A percentile compares a stretch with the other conserved stretches of the same genome.
phyloP scores from a whole-genome alignment of 306 rosid species.

The Fragaria vesca region DNA sequence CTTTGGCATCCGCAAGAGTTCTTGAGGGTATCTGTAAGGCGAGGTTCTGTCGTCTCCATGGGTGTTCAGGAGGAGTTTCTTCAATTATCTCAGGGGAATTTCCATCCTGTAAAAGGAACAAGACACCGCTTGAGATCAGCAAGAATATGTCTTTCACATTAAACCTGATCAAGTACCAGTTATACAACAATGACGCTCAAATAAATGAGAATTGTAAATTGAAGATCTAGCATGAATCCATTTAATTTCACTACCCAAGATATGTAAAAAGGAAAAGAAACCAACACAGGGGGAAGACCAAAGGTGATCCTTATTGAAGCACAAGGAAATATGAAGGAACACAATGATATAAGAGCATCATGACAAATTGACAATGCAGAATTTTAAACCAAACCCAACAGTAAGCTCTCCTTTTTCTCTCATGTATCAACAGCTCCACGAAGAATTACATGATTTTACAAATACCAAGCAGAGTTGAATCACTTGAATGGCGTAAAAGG shows the following conservation, averaged over 20 bases:
- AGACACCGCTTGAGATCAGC: not conserved
- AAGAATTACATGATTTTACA: not conserved
- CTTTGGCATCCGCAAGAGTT: slow-evolving; percentile 39
- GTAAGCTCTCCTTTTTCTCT: not conserved
- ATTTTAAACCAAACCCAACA: not conserved
- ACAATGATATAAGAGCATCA: not conserved
- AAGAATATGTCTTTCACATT: not conserved
- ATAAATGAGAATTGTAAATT: not conserved
- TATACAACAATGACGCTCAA: slow-evolving; percentile 14
- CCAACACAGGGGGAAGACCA: not conserved
- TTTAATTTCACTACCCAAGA: not conserved
- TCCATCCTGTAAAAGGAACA: slow-evolving; percentile 38
- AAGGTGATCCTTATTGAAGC: not conserved
- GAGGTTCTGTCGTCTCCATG: slow-evolving; percentile 41
- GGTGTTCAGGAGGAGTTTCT: slow-evolving; percentile 40
- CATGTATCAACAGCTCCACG: not conserved
- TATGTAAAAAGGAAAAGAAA: not conserved
- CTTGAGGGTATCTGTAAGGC: slow-evolving; percentile 40
- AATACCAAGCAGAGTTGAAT: not conserved
- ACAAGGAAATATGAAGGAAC: not conserved
- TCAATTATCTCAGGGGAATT: slow-evolving; percentile 55
- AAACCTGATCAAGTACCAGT: slow-evolving; percentile 12
- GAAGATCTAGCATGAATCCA: slow-evolving; percentile 10
- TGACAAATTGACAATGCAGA: not conserved
- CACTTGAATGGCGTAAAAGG: not conserved